Evolutionary conservation across 2,329 filamentous ascomycete genomes (phyloP).

Genomic region (Escovopsis sp.): DNA sequence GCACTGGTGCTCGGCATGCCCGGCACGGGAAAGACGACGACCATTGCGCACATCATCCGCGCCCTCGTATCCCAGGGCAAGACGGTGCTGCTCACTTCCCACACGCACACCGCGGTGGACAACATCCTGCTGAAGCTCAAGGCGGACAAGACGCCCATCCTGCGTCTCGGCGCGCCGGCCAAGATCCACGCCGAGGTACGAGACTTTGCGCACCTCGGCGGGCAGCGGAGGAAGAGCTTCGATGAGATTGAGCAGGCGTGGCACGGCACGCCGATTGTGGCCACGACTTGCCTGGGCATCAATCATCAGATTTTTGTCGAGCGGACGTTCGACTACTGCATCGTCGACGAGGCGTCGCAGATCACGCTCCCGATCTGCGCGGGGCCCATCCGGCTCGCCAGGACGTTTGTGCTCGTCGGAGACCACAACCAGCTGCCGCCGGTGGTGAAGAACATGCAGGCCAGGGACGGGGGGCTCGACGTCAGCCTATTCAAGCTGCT

Average conservation of each 20-base stretch:
- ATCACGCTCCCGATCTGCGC: conserved; percentile 92
- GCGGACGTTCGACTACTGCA: conserved; percentile 91
- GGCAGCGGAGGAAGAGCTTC: conserved; percentile 57
- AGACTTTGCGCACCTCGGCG: conserved; percentile 68
- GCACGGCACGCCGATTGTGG: conserved; percentile 77
- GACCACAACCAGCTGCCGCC: conserved; percentile 95
- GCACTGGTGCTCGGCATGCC: conserved; percentile 97
- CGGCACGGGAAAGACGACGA: conserved; percentile 95
- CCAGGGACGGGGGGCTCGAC: conserved; percentile 73
- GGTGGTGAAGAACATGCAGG: conserved; percentile 82
- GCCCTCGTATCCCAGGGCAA: conserved; percentile 80
- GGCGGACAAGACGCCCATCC: conserved; percentile 58
- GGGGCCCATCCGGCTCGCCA: conserved; percentile 83
- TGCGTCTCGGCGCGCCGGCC: conserved; percentile 71
- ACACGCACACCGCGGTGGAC: conserved; percentile 95
- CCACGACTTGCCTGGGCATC: conserved; percentile 86
- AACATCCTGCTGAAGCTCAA: conserved; percentile 92
- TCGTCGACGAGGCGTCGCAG: conserved; percentile 94
- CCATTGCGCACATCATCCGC: conserved; percentile 92
- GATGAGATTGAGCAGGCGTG: conserved; percentile 75
- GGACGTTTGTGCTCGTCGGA: conserved; percentile 85
- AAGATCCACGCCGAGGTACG: conserved; percentile 84
- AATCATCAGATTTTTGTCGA: conserved; percentile 80
- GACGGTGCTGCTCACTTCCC: conserved; percentile 83
- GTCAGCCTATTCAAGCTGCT: conserved; percentile 88